phyloP scores from a whole-genome alignment of 805 yeast species.

The Lachancea kluyveri region DNA sequence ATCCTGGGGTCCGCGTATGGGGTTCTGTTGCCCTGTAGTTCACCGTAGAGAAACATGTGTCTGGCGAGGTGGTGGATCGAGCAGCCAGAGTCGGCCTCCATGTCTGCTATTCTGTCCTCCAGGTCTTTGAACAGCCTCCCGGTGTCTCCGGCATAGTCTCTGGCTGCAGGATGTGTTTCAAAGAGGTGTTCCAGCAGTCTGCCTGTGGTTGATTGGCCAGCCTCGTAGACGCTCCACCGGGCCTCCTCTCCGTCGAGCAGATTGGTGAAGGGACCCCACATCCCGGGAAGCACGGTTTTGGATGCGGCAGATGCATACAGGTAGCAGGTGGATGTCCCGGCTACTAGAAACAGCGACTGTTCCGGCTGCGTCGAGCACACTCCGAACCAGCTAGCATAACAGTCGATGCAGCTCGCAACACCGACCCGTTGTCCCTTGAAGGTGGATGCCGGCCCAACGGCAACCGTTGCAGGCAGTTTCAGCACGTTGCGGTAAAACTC shows the following conservation, averaged over 20 bases:
- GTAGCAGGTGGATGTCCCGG: slow-evolving; percentile 60
- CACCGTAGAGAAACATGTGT: slow-evolving; percentile 45
- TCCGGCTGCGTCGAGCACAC: slow-evolving; percentile 24
- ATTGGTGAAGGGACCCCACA: slow-evolving; percentile 56
- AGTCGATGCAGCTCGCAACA: slow-evolving; percentile 51
- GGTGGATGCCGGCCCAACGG: slow-evolving; percentile 14
- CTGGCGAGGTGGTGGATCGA: slow-evolving; percentile 28
- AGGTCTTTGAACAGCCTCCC: slow-evolving; percentile 16
- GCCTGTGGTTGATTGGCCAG: slow-evolving; percentile 58
- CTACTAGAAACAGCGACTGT: slow-evolving; percentile 42
- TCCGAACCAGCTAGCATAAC: slow-evolving; percentile 51
- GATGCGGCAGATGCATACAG: slow-evolving; percentile 26
- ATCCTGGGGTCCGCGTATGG: slow-evolving; percentile 46
- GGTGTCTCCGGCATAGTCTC: slow-evolving; percentile 7
- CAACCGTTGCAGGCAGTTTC: slow-evolving; percentile 23
- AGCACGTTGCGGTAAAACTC: slow-evolving; percentile 18
- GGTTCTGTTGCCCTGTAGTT: slow-evolving; percentile 51
- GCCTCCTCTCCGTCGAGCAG: slow-evolving; percentile 19
- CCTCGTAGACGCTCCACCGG: slow-evolving; percentile 37
- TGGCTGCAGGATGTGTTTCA: slow-evolving; percentile 34
- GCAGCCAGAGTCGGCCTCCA: slow-evolving; percentile 10
- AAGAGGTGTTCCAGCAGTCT: slow-evolving; percentile 43
- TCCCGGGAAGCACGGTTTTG: slow-evolving; percentile 32
- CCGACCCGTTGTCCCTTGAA: too few relatives aligned
- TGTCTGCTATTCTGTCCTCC: slow-evolving; percentile 15